Evolutionary conservation across 768 basidiomycete species (phyloP), one percentile per base, ranked within the genome.

Genomic region (Tulasnella sp.): DNA sequence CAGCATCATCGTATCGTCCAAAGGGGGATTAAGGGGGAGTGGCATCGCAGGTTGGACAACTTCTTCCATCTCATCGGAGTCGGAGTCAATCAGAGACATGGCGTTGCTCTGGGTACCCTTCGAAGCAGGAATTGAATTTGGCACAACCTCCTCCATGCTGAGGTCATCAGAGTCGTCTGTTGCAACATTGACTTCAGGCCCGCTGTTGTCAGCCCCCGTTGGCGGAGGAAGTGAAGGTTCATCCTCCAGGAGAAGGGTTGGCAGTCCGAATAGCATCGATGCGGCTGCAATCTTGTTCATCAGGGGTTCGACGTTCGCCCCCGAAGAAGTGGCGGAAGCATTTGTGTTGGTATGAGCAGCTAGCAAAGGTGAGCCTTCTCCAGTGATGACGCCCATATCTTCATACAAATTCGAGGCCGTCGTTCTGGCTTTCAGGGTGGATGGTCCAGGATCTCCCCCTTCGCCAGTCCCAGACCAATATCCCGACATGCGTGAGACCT

Each of bases 1-100:
- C n/a, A n/a, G n/a, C n/a, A n/a, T n/a, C n/a, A n/a, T n/a, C n/a
- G n/a, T n/a, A n/a, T n/a, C n/a, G n/a, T n/a, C n/a, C n/a, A n/a
- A n/a, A n/a, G n/a, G n/a, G n/a, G n/a, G n/a, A n/a, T n/a, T n/a
- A n/a, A n/a, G n/a, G n/a, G n/a, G n/a, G n/a, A n/a, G n/a, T n/a
- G n/a, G n/a, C 50, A 19, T 17, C 15, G 6, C 8, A 34, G 17
- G 34, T 37, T 52, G 27, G 29, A 49, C 27, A 36, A 73, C 60
- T 40, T 72, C 71, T 58, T 73, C 71, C 71, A 74, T 71, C 53
- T 69, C 69, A 52, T 72, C 71, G 6, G 51, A 54, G 17, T 59
- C 49, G 37, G 67, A 46, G 25, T 34, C 23, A 15, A 11, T 29
- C 40, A 29, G 32, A 15, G 14, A 54, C 39, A 12, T 7, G 19